phyloP scores from a whole-genome alignment of 2,329 filamentous ascomycete genomes.

The Aspergillus clavatus region DNA sequence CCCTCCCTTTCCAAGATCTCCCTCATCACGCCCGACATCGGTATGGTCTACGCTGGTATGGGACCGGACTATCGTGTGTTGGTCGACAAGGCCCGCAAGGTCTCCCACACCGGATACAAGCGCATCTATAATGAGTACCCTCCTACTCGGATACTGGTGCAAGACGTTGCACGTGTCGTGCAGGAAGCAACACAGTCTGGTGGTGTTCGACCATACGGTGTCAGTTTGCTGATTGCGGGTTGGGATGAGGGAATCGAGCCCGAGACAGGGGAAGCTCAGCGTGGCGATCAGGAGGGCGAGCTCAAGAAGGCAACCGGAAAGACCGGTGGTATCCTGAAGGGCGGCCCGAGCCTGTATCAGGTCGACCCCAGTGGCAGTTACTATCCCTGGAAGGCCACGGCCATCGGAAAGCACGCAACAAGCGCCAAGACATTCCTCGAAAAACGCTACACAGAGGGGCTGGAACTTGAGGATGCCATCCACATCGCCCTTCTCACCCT shows the following conservation, averaged over 20 bases:
- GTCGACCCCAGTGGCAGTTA: conserved; percentile 98
- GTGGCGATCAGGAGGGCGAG: conserved; percentile 52
- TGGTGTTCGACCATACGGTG: conserved; percentile 93
- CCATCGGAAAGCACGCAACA: conserved; percentile 96
- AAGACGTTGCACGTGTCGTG: conserved; percentile 96
- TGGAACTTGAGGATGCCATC: conserved; percentile 96
- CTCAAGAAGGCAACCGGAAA: conserved; percentile 72
- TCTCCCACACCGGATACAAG: conserved; percentile 98
- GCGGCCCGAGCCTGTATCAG: conserved; percentile 95
- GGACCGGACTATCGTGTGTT: conserved; percentile 96
- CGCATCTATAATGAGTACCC: conserved; percentile 99
- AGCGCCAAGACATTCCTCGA: conserved; percentile 98
- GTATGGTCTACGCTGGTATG: conserved; percentile 99
- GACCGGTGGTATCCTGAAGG: conserved; percentile 92
- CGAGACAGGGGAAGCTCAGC: conserved; percentile 62
- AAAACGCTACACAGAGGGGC: conserved; percentile 95
- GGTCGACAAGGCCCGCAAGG: conserved; percentile 96
- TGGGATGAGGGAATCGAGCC: conserved; percentile 97
- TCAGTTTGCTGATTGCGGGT: conserved; percentile 89
- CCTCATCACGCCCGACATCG: conserved; percentile 96
- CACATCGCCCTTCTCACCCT: conserved; percentile 95
- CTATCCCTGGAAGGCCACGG: conserved; percentile 98
- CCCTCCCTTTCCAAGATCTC: conserved; percentile 95
- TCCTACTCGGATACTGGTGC: conserved; percentile 97
- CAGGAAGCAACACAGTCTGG: conserved; percentile 98